A percentile compares a stretch with the other conserved stretches of the same genome.
Evolutionary conservation across 2,329 filamentous ascomycete species (phyloP).

Genomic region (Endothia cerciana): DNA sequence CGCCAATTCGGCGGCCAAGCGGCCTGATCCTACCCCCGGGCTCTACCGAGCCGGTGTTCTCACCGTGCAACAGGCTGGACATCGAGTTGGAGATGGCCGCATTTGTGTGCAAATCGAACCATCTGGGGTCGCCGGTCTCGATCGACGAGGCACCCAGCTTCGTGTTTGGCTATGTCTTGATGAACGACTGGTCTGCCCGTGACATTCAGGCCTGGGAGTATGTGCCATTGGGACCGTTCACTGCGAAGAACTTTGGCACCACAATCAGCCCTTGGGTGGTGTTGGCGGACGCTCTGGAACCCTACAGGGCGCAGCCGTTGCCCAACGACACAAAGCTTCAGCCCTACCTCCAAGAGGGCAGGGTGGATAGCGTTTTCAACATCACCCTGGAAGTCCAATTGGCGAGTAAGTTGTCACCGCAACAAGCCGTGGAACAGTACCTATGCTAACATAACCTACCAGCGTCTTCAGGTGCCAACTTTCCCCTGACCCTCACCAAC

Average conservation of each 20-base stretch:
- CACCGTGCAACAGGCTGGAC: constrained; percentile 67
- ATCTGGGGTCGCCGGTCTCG: constrained; percentile 66
- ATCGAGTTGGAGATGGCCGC: constrained; percentile 80
- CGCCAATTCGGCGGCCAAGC: constrained; percentile 70
- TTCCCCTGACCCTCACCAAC: constrained; percentile 40
- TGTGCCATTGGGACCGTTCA: constrained; percentile 64
- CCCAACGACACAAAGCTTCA: constrained; percentile 42
- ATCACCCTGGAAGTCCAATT: constrained; percentile 46
- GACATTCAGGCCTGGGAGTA: constrained; percentile 68
- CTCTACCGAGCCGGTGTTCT: constrained; percentile 57
- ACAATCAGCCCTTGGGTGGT: constrained; percentile 67
- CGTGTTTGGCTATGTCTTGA: constrained; percentile 70
- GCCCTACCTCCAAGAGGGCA: constrained; percentile 61
- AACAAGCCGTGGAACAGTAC: no score
- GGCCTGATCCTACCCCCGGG: constrained; percentile 68
- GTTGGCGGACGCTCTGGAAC: constrained; percentile 59
- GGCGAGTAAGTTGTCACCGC: constrained; percentile 40
- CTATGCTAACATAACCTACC: neutral
- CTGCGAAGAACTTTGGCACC: constrained; percentile 64
- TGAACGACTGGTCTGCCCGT: constrained; percentile 68
- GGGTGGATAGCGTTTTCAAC: constrained; percentile 40
- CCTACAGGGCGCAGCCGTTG: constrained; percentile 33
- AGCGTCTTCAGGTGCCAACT: constrained; percentile 27
- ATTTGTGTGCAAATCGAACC: constrained; percentile 71
- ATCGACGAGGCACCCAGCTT: constrained; percentile 71